Evolutionary conservation across 495 filamentous ascomycete genomes (phyloP), one percentile per base, ranked within the genome.

Genomic region (Coniosporium apollinis): DNA sequence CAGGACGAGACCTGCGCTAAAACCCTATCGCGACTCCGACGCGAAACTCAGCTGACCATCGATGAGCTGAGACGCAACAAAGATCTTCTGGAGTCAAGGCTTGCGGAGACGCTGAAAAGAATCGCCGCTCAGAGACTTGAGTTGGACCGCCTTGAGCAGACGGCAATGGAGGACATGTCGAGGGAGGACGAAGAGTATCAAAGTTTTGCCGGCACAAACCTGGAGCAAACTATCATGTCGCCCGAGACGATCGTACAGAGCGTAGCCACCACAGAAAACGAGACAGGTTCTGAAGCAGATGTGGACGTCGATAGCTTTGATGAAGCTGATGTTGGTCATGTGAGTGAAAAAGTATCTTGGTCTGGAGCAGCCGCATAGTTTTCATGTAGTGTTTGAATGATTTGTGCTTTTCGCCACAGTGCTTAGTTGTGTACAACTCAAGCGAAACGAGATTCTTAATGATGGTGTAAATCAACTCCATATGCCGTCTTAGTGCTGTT

Each of bases 181-280:
- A 34, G n/a, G 15, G 28, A 19, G 26, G 36, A 33, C 21, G n/a
- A 21, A 22, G 36, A 38, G 11, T 32, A 38, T 28, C 34, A 36
- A 25, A 13, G 13, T 22, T 9, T 26, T 36, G 11, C 34, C 10
- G 17, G 32, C 11, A 21, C n/a, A 1, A 34, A 19, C 11, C 21
- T 34, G 32, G 32, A 34, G 32, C 8, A 19, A 19, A 19, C 19
- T 7, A 34, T 34, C n/a, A 26, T 26, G n/a, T 26, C 22, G 22
- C 22, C 22, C 22, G 22, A 26, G 22, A 26, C 22, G 6, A n/a
- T 26, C 22, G 22, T 26, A 26, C 22, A 26, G n/a, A 26, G 22
- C n/a, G 22, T 26, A 26, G 22, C 22, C 22, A 26, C 22, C 6
- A 26, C 22, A 26, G 22, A 26, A 26, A 26, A 26, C n/a, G 22